Evolutionary conservation across 2,329 filamentous ascomycete species (phyloP).

Genomic region (Epichloe coenophiala): DNA sequence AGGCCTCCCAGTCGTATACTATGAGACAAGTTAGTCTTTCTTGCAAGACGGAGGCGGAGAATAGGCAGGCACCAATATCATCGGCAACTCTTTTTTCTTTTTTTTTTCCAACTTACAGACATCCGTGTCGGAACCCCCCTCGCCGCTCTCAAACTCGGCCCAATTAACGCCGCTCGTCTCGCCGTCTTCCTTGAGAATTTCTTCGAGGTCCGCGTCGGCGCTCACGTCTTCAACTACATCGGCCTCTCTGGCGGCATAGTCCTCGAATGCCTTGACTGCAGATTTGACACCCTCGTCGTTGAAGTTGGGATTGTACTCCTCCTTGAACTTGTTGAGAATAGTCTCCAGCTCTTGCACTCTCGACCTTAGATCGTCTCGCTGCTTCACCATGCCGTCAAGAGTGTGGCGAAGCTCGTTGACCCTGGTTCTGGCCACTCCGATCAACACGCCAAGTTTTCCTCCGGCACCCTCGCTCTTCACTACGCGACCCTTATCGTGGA

Average conservation of each 20-base stretch:
- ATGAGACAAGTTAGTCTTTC: background rate
- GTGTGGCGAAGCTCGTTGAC: constrained; percentile 67
- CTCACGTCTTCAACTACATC: constrained; percentile 34
- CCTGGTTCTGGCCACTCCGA: constrained; percentile 57
- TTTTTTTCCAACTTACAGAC: constrained; percentile 50
- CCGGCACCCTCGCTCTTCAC: constrained; percentile 51
- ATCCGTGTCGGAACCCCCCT: constrained; percentile 50
- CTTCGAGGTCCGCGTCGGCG: constrained; percentile 57
- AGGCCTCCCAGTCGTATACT: constrained; percentile 86
- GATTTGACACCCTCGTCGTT: constrained; percentile 98
- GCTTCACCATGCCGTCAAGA: constrained; percentile 51
- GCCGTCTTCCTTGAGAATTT: constrained; percentile 61
- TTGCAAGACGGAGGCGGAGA: background rate
- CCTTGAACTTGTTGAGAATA: constrained; percentile 74
- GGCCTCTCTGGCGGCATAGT: constrained; percentile 66
- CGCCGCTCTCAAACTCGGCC: constrained; percentile 60
- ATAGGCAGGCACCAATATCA: no score
- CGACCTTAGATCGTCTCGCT: constrained; percentile 57
- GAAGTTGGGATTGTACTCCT: constrained; percentile 97
- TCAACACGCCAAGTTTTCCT: constrained; percentile 68
- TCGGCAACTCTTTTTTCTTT: no score
- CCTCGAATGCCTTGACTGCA: constrained; percentile 84
- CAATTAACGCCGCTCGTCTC: constrained; percentile 72
- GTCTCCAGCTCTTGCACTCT: constrained; percentile 67
- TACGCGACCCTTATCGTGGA: constrained; percentile 62